Evolutionary conservation across 1,284 basidiomycete genomes (phyloP).

Genomic region (Apiotrichum gracile): DNA sequence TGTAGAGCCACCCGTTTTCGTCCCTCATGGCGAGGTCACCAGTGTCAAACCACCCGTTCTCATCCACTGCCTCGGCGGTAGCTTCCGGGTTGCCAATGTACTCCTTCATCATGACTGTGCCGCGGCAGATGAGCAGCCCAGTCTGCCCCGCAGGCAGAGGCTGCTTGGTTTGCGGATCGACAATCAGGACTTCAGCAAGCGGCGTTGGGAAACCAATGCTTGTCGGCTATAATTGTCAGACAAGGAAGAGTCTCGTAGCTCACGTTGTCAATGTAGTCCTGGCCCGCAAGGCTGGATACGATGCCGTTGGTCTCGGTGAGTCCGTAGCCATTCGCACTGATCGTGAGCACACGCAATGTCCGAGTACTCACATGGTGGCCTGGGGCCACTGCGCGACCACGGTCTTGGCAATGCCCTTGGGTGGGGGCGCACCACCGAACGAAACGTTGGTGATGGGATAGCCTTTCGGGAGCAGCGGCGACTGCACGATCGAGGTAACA

Average conservation of each 20-base stretch:
- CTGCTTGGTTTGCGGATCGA: constrained; percentile 23
- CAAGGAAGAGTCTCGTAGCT: neutral
- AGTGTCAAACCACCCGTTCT: constrained; percentile 39
- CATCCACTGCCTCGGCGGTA: constrained; percentile 15
- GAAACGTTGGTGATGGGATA: constrained; percentile 30
- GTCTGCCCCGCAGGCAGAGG: constrained; percentile 18
- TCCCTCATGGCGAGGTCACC: constrained; percentile 35
- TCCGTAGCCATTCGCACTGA: constrained; percentile 33
- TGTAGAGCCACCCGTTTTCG: constrained; percentile 33
- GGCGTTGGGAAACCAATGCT: constrained; percentile 19
- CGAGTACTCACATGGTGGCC: constrained; percentile 19
- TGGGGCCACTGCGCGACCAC: constrained; percentile 27
- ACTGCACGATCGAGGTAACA: constrained; percentile 22
- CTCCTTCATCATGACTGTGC: constrained; percentile 37
- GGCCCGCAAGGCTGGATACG: constrained; percentile 29
- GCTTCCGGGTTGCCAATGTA: constrained; percentile 25
- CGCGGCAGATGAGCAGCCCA: constrained; percentile 30
- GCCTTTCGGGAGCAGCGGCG: constrained; percentile 7
- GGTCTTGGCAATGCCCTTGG: constrained; percentile 27
- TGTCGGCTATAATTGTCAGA: neutral
- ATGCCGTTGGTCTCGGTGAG: constrained; percentile 42
- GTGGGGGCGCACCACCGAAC: constrained; percentile 38
- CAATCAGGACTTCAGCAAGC: constrained; percentile 27
- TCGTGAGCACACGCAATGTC: constrained; percentile 32
- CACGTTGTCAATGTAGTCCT: constrained; percentile 27